These are phyloP conservation scores for Macadamia integrifolia DNA, from an alignment of 164 flowering plant genomes.

Conservation along the genomic window DNA sequence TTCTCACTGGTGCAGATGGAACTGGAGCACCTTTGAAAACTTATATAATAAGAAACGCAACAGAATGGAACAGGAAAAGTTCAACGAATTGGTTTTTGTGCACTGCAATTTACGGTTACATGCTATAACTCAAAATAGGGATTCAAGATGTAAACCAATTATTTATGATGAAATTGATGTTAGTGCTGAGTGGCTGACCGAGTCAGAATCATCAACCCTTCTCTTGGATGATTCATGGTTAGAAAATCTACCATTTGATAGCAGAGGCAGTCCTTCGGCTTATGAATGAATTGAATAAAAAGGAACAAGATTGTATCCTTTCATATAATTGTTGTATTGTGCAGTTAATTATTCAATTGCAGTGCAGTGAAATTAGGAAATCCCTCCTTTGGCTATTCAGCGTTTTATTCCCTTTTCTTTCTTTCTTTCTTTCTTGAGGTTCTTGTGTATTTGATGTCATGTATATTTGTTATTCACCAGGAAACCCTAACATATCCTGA, in stretches of 20 bases:
- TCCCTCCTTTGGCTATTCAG: background rate
- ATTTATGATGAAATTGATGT: conserved; percentile 59
- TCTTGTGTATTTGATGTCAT: background rate
- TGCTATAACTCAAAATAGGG: conserved; percentile 36
- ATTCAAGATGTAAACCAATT: conserved; percentile 48
- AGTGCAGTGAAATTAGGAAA: background rate
- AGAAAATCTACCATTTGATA: conserved; percentile 44
- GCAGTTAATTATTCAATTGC: conserved; percentile 3
- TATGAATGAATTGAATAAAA: conserved; percentile 9
- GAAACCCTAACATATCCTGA: background rate
- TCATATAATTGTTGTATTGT: conserved; percentile 10
- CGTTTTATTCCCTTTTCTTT: too few species aligned
- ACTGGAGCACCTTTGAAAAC: conserved; percentile 57
- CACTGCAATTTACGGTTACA: conserved; percentile 66
- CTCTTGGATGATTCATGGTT: conserved; percentile 63
- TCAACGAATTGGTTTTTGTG: conserved; percentile 62
- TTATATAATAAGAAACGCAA: conserved; percentile 42
- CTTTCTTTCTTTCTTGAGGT: too few species aligned
- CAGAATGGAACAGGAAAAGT: conserved; percentile 48
- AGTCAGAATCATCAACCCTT: conserved; percentile 41
- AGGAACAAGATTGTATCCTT: conserved; percentile 6
- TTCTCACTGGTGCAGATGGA: conserved; percentile 69
- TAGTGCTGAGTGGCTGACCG: conserved; percentile 60
- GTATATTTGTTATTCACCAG: background rate
- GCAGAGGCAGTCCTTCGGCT: conserved; percentile 26